phyloP scores from a whole-genome alignment of 257 asterid species.

The Forsythia suspensa region DNA sequence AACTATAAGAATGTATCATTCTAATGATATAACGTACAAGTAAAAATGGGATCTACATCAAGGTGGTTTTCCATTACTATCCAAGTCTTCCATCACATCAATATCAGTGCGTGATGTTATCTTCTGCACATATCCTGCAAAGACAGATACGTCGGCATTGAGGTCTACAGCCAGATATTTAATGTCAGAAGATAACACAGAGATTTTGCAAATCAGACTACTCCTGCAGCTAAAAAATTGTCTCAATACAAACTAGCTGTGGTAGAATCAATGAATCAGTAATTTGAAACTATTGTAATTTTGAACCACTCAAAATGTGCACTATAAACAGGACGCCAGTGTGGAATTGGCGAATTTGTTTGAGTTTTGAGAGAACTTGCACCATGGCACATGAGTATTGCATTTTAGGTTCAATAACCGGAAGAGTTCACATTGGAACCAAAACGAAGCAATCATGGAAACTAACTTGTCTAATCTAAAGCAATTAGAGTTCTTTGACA shows the following conservation, averaged over 20 bases:
- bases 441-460: no score
- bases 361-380: background rate
- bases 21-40: background rate
- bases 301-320: background rate
- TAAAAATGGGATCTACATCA: conserved; percentile 29
- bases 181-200: background rate
- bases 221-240: background rate
- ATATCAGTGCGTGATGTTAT: conserved; percentile 74
- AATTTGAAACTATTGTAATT: background rate
- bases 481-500: no score
- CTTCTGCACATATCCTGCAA: conserved; percentile 93
- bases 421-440: background rate
- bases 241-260: background rate
- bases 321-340: background rate
- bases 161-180: background rate
- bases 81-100: conserved; percentile 88
- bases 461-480: background rate
- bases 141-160: background rate
- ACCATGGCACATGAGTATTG: background rate
- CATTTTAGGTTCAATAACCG: background rate
- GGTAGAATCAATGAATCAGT: background rate
- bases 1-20: conserved; percentile 18
- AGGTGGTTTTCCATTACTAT: conserved; percentile 53
- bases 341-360: background rate
- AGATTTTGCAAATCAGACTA: background rate